These are phyloP conservation scores for Solanum pennellii DNA, from an alignment of 257 asterid species.

Conservation along the genomic window DNA sequence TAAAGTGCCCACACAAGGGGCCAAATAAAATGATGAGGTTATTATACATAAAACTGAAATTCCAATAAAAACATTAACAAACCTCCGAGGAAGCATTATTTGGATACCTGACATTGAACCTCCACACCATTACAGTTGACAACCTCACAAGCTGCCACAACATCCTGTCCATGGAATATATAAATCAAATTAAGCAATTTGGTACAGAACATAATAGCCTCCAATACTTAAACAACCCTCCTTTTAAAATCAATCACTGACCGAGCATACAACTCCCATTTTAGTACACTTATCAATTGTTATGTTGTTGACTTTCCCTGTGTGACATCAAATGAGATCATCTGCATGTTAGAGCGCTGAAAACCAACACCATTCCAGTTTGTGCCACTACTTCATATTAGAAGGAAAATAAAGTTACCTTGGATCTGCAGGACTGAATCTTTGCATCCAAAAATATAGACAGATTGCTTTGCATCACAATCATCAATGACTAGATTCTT, in stretches of 20 bases:
- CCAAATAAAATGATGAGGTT: background rate
- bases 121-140: conserved; percentile 81
- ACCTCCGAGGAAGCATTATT: background rate
- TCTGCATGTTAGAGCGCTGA: background rate
- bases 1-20: background rate
- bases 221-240: background rate
- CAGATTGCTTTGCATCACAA: conserved; percentile 92
- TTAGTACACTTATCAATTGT: conserved; percentile 95
- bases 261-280: conserved; percentile 94
- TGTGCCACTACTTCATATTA: background rate
- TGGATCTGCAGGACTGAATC: conserved; percentile 84
- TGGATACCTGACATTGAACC: conserved; percentile 88
- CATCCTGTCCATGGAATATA: conserved; percentile 46
- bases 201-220: background rate
- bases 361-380: background rate
- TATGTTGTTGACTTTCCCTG: conserved; percentile 98
- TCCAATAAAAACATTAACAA: background rate
- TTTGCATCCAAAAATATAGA: conserved; percentile 85
- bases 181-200: background rate
- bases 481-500: conserved; percentile 78
- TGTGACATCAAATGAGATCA: background rate
- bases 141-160: conserved; percentile 97
- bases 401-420: conserved; percentile 33
- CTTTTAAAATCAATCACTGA: conserved; percentile 11
- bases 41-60: background rate